Conservation (phyloP, 2,329 filamentous ascomycete species). For the Parafenestella ontariensis region DNA sequence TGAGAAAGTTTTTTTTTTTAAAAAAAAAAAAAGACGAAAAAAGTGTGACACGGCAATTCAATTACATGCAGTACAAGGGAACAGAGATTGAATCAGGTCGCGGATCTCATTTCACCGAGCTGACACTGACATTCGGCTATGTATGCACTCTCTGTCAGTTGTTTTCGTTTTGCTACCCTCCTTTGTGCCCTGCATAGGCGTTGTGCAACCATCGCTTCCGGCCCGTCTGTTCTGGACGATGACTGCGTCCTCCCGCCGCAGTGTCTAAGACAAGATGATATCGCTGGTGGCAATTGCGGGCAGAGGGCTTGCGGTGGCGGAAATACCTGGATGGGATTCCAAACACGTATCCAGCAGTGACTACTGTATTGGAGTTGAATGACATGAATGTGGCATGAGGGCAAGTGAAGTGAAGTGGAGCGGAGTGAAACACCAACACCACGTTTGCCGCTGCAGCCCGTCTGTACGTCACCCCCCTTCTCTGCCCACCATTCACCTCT, state of each 20-base stretch:
- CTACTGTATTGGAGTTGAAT: neutral
- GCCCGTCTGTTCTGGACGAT: slow-evolving; percentile 8
- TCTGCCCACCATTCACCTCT: slow-evolving; percentile 6
- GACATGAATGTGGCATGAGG: neutral
- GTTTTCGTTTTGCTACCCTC: slow-evolving; percentile 24
- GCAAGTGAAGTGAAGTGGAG: neutral
- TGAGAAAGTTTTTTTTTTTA: too few species aligned
- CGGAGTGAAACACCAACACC: slow-evolving; percentile 10
- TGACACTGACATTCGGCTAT: neutral
- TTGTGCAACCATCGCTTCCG: slow-evolving; percentile 17
- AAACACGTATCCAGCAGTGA: slow-evolving; percentile 1
- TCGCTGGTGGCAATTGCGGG: neutral
- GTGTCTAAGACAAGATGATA: slow-evolving; percentile 28
- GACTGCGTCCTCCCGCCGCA: slow-evolving; percentile 12
- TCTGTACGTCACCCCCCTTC: slow-evolving; percentile 6
- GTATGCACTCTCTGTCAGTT: slow-evolving; percentile 2
- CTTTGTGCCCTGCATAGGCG: slow-evolving; percentile 19
- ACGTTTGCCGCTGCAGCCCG: slow-evolving; percentile 9
- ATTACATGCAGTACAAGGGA: neutral
- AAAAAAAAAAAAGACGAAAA: too few species aligned
- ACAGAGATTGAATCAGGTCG: neutral
- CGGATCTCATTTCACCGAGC: neutral
- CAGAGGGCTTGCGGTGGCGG: neutral
- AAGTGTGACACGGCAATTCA: too few species aligned
- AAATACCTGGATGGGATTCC: neutral